phyloP scores from a whole-genome alignment of 1,284 basidiomycete genomes.

The Ganoderma sinense region DNA sequence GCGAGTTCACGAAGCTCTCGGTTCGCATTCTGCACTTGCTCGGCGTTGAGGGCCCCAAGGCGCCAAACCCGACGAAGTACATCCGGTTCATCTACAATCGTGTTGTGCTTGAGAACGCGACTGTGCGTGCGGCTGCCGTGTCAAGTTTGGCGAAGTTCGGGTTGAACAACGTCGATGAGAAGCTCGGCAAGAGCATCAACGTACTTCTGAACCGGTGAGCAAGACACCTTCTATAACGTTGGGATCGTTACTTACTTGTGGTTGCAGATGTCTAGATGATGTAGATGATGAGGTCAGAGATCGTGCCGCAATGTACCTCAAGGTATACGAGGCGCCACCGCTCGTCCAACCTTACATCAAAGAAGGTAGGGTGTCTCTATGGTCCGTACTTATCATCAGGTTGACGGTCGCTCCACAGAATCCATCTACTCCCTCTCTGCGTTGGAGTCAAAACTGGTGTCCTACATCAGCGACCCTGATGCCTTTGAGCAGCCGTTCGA shows the following conservation, averaged over 20 bases:
- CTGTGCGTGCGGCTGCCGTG: conserved; percentile 97
- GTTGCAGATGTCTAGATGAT: conserved; percentile 88
- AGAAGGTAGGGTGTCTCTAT: conserved; percentile 66
- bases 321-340: conserved; percentile 81
- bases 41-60: conserved; percentile 95
- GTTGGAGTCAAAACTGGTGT: conserved; percentile 87
- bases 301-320: conserved; percentile 94
- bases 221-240: no score
- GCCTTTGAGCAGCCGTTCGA: conserved; percentile 81
- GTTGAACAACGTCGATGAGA: conserved; percentile 82
- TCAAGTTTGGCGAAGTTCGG: conserved; percentile 97
- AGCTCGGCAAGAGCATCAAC: conserved; percentile 86
- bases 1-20: conserved; percentile 99
- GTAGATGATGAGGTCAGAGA: conserved; percentile 99
- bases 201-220: conserved; percentile 71
- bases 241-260: neutral
- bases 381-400: no score
- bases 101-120: conserved; percentile 98
- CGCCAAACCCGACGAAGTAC: conserved; percentile 96
- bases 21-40: conserved; percentile 96
- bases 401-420: conserved; percentile 57
- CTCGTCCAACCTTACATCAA: conserved; percentile 90
- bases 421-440: conserved; percentile 90
- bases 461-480: conserved; percentile 86
- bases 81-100: conserved; percentile 99